These are phyloP conservation scores for Cyberlindnera americana DNA, from an alignment of 805 yeast species.

Conservation along the genomic window DNA sequence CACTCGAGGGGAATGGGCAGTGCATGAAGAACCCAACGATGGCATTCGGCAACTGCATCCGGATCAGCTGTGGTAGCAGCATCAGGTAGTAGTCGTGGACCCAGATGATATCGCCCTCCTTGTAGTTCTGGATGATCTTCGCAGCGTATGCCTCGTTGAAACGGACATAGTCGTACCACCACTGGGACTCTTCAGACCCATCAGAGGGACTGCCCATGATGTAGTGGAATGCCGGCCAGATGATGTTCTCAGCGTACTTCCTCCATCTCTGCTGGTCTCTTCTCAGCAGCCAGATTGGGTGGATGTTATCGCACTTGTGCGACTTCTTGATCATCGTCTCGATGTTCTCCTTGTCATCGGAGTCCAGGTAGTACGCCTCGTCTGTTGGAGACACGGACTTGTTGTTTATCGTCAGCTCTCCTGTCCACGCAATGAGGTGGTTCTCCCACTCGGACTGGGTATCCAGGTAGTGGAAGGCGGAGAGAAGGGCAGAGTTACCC, in stretches of 20 bases:
- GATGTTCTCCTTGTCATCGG: constrained; percentile 49
- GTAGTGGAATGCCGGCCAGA: constrained; percentile 96
- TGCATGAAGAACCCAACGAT: constrained; percentile 90
- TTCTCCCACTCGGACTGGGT: constrained; percentile 81
- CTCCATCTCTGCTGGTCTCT: constrained; percentile 84
- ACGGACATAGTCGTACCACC: constrained; percentile 87
- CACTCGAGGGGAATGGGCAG: constrained; percentile 94
- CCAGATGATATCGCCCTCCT: constrained; percentile 92
- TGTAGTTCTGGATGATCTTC: constrained; percentile 65
- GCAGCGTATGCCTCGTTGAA: constrained; percentile 90
- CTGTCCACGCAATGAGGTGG: constrained; percentile 92
- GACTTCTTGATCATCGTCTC: constrained; percentile 45
- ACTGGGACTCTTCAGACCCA: constrained; percentile 64
- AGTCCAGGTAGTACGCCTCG: constrained; percentile 60
- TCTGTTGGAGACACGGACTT: constrained; percentile 27
- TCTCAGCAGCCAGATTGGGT: constrained; percentile 86
- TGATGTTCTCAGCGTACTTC: constrained; percentile 78
- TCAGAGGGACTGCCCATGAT: constrained; percentile 74
- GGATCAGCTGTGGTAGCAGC: constrained; percentile 79
- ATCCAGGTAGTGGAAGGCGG: constrained; percentile 63
- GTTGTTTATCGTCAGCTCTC: constrained; percentile 52
- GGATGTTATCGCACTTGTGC: constrained; percentile 50
- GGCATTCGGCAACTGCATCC: constrained; percentile 74
- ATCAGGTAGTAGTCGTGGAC: constrained; percentile 90
- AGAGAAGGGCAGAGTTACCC: constrained; percentile 82